Evolutionary conservation across 2,329 filamentous ascomycete species (phyloP), one percentile per base, ranked within the genome.

Genomic region (Curvularia sp.): DNA sequence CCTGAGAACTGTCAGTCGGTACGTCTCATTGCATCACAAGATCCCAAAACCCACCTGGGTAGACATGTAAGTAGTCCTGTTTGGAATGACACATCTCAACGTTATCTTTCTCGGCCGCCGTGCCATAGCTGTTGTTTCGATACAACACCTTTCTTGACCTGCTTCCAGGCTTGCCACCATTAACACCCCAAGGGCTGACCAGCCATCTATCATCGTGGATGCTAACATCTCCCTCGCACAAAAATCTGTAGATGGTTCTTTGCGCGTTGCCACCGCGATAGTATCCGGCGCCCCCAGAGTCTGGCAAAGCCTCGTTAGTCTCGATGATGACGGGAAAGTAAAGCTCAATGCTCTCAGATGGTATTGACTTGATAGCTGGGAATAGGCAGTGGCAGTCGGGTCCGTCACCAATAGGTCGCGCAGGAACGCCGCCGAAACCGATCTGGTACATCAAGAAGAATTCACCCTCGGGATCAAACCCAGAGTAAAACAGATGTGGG

Each of bases 381-480:
- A 82, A 83, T 3, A 83, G 70, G 46, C 81, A 83, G 63, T 83
- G 81, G 56, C 81, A 83, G 60, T 83, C 80, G 1, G 78, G 79
- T 2, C 81, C 81, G 49, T 83, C 81, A 19, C 81, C 80, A 5
- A 78, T 77, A 1, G 79, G 79, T 0, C 81, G 76, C 0, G 80
- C 81, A 3, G 80, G 81, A 0, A 82, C 80, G 23, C 81, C 81
- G 4, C 81, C 81, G 36, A 83, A 83, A 0, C 80, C 80, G 52
- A 83, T 83, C 56, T 82, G 81, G 60, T 82, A 83, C 0, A 83
- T 73, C 55, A 82, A 77, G 60, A 78, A 83, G 74, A 80, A 82
- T 50, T 81, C 80, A 4, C 81, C 81, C 10, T 78, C 68, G 0
- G 80, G 78, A 60, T 80, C 81, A 69, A 80, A 83, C 27, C 80